phyloP scores from a whole-genome alignment of 352 stramenopile species.

The Pythium sukuiense region DNA sequence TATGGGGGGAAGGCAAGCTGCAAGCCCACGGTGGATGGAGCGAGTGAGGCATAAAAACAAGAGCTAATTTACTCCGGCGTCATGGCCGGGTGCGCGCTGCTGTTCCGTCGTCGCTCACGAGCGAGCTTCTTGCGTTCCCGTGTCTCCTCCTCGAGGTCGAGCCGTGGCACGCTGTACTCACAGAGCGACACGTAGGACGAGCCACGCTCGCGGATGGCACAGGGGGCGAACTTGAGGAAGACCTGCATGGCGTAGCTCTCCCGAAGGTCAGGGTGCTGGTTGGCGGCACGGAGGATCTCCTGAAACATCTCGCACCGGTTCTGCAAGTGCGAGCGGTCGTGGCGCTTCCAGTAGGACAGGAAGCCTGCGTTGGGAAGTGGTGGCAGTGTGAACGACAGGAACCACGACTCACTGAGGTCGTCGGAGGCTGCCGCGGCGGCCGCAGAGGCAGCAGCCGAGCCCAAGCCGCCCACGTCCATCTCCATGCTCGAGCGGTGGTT shows the following conservation, averaged over 20 bases:
- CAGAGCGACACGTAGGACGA: slow-evolving; percentile 82
- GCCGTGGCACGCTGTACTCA: slow-evolving; percentile 69
- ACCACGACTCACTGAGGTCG: slow-evolving; percentile 38
- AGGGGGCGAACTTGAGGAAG: slow-evolving; percentile 61
- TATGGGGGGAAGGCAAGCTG: not conserved
- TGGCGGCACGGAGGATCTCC: slow-evolving; percentile 55
- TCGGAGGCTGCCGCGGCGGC: not conserved
- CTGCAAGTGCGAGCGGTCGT: slow-evolving; percentile 75
- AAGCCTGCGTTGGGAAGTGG: slow-evolving; percentile 73
- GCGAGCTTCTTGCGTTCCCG: slow-evolving; percentile 71
- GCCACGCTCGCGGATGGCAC: slow-evolving; percentile 56
- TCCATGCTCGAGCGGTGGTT: slow-evolving; percentile 19
- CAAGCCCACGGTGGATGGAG: not conserved
- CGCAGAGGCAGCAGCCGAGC: not conserved
- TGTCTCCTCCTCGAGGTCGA: slow-evolving; percentile 69
- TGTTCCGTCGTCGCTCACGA: slow-evolving; percentile 74
- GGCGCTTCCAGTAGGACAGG: slow-evolving; percentile 77
- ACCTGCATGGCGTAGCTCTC: slow-evolving; percentile 42
- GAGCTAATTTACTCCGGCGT: slow-evolving; percentile 49
- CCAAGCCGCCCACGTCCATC: slow-evolving; percentile 9
- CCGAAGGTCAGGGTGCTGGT: slow-evolving; percentile 35
- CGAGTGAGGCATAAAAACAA: slow-evolving; percentile 20
- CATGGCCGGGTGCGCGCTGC: slow-evolving; percentile 52
- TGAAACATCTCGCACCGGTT: slow-evolving; percentile 74
- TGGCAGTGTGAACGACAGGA: slow-evolving; percentile 64